phyloP scores from a whole-genome alignment of 2,329 filamentous ascomycete species.

The Fusarium neocosmosporiellum region DNA sequence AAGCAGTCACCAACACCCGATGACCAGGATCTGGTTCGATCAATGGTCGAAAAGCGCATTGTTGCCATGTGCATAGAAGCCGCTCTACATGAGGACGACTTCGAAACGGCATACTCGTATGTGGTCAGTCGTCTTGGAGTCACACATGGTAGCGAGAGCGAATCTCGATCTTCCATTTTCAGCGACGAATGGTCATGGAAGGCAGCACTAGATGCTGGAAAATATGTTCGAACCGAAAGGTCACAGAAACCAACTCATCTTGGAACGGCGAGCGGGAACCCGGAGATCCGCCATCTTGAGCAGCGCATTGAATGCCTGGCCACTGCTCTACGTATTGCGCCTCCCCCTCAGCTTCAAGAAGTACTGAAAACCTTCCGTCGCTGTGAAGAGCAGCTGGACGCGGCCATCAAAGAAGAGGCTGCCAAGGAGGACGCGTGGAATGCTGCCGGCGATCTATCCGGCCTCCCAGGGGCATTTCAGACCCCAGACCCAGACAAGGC shows the following conservation, averaged over 20 bases:
- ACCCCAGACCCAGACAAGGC: slow-evolving; percentile 40
- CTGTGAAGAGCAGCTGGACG: slow-evolving; percentile 81
- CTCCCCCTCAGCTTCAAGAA: slow-evolving; percentile 75
- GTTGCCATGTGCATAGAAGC: slow-evolving; percentile 85
- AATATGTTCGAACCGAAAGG: slow-evolving; percentile 69
- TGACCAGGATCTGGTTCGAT: slow-evolving; percentile 45
- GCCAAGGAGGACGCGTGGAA: slow-evolving; percentile 79
- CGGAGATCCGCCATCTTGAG: slow-evolving; percentile 77
- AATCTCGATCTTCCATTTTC: not conserved
- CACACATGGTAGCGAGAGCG: slow-evolving; percentile 18
- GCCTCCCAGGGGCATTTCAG: slow-evolving; percentile 67
- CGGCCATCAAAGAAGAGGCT: slow-evolving; percentile 73
- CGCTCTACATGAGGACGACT: slow-evolving; percentile 80
- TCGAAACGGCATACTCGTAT: slow-evolving; percentile 89
- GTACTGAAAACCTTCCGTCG: slow-evolving; percentile 80
- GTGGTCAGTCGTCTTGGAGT: slow-evolving; percentile 75
- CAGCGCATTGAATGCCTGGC: slow-evolving; percentile 85
- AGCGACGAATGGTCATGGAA: slow-evolving; percentile 80
- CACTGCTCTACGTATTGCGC: slow-evolving; percentile 79
- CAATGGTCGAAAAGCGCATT: slow-evolving; percentile 71
- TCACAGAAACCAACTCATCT: slow-evolving; percentile 69
- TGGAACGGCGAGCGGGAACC: slow-evolving; percentile 68
- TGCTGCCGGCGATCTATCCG: slow-evolving; percentile 68
- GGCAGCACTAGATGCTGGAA: slow-evolving; percentile 81
- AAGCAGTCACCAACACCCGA: slow-evolving; percentile 28